Evolutionary conservation across 805 yeast species (phyloP).

Genomic region (Candida pseudoglaebosa): DNA sequence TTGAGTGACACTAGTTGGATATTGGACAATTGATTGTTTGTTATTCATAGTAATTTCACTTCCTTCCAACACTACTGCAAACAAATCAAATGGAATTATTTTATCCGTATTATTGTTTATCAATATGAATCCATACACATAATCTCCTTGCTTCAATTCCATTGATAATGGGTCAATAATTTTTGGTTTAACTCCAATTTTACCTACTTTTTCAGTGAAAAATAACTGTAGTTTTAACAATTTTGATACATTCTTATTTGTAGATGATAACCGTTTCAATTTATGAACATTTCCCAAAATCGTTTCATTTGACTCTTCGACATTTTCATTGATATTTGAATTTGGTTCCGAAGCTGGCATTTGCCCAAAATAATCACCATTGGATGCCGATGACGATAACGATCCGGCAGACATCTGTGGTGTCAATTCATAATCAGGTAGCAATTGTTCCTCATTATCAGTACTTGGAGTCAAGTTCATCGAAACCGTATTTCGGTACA

Average conservation of each 20-base stretch:
- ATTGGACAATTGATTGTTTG: slow-evolving; percentile 14
- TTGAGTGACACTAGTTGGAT: slow-evolving; percentile 18
- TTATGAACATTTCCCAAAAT: slow-evolving; percentile 33
- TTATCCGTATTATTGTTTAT: slow-evolving; percentile 24
- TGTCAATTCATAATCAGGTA: slow-evolving; percentile 32
- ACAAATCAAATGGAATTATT: slow-evolving; percentile 36
- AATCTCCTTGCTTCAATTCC: slow-evolving; percentile 35
- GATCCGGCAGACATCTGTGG: slow-evolving; percentile 15
- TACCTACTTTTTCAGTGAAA: slow-evolving; percentile 33
- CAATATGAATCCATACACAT: slow-evolving; percentile 31
- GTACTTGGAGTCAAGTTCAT: slow-evolving; percentile 29
- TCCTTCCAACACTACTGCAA: slow-evolving; percentile 37
- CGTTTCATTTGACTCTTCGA: slow-evolving; percentile 30
- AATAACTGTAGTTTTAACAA: slow-evolving; percentile 24
- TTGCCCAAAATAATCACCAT: slow-evolving; percentile 16
- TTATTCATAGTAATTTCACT: slow-evolving; percentile 20
- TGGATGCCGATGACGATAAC: slow-evolving; percentile 4
- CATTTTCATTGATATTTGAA: slow-evolving; percentile 10
- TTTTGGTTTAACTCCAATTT: slow-evolving; percentile 27
- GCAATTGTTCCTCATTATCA: slow-evolving; percentile 24
- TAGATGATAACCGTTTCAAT: slow-evolving; percentile 26
- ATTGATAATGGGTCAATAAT: slow-evolving; percentile 27
- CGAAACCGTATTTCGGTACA: slow-evolving; percentile 37
- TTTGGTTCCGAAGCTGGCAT: slow-evolving; percentile 1
- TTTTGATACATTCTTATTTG: slow-evolving; percentile 24